Evolutionary conservation across 805 yeast genomes (phyloP).

Genomic region (Ogataea nakhonphanomensis): DNA sequence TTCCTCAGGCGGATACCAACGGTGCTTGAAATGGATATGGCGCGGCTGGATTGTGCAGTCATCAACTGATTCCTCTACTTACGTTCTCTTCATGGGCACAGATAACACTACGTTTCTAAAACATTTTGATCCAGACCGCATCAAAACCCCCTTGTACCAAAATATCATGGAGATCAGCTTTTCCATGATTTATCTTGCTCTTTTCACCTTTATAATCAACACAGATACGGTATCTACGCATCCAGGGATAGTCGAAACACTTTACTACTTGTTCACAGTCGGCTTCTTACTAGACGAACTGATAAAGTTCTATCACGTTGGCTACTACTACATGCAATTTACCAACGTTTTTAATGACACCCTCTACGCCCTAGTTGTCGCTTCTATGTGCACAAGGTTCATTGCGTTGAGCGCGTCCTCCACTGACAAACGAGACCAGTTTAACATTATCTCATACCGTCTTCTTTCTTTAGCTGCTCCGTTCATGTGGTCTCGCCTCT

Average conservation of each 20-base stretch:
- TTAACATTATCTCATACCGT: constrained; percentile 49
- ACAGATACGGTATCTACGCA: constrained; percentile 40
- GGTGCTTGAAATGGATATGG: constrained; percentile 90
- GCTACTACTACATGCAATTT: constrained; percentile 65
- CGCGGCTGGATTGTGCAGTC: constrained; percentile 88
- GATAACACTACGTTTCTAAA: constrained; percentile 48
- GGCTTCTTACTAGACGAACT: constrained; percentile 69
- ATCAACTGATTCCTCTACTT: constrained; percentile 63
- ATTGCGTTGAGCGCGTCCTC: constrained; percentile 34
- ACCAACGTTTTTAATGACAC: constrained; percentile 76
- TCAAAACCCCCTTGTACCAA: constrained; percentile 83
- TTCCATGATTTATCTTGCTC: constrained; percentile 56
- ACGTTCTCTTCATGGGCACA: constrained; percentile 59
- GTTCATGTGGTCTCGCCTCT: constrained; percentile 76
- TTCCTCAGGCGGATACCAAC: constrained; percentile 76
- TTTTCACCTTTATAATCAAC: constrained; percentile 66
- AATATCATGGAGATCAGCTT: constrained; percentile 66
- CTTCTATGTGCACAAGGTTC: constrained; percentile 55
- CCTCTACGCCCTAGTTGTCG: constrained; percentile 53
- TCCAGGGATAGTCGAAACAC: constrained; percentile 47
- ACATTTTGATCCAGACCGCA: constrained; percentile 80
- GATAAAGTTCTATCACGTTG: constrained; percentile 72
- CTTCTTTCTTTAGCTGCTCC: constrained; percentile 80
- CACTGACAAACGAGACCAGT: constrained; percentile 22
- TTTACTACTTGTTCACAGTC: constrained; percentile 62